Percentiles rank a stretch among this genome's conserved stretches.
Evolutionary conservation across 2,329 filamentous ascomycete species (phyloP).

Genomic region (Arthrinium phaeospermum): DNA sequence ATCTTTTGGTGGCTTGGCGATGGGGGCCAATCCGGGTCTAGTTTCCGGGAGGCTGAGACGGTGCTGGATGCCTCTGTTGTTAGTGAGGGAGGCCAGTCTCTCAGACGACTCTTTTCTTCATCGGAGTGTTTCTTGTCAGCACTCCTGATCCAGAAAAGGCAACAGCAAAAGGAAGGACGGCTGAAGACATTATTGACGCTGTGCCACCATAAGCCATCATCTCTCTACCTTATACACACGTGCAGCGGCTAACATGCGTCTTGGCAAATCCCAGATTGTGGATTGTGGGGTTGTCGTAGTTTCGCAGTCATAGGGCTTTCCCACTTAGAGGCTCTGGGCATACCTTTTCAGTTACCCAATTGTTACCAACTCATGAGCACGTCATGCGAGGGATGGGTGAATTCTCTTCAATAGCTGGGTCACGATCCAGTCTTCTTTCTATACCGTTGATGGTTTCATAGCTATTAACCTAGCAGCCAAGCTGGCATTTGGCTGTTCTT

Average conservation of each 20-base stretch:
- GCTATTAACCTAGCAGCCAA: background rate
- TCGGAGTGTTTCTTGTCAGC: background rate
- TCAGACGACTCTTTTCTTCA: background rate
- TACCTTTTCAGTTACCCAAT: background rate
- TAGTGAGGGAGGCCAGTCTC: background rate
- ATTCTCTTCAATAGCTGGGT: background rate
- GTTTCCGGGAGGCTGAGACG: constrained; percentile 2
- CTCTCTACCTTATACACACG: background rate
- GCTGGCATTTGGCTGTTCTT: background rate
- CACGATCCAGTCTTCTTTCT: background rate
- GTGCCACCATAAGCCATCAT: background rate
- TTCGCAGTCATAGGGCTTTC: background rate
- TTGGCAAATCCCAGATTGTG: constrained; percentile 1
- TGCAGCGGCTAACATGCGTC: background rate
- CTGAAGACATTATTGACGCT: background rate
- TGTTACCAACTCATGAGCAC: background rate
- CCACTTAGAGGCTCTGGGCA: background rate
- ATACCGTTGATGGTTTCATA: background rate
- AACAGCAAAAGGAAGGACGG: background rate
- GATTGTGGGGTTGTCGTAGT: background rate
- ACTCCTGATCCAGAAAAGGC: background rate
- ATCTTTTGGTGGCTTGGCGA: constrained; percentile 16
- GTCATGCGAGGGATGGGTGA: background rate
- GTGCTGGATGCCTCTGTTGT: background rate
- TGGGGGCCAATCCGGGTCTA: background rate